Percentiles rank a stretch among this genome's conserved stretches.
These are phyloP conservation scores for Fusarium brachygibbosum DNA, from an alignment of 2,329 filamentous ascomycete species.

Conservation along the genomic window DNA sequence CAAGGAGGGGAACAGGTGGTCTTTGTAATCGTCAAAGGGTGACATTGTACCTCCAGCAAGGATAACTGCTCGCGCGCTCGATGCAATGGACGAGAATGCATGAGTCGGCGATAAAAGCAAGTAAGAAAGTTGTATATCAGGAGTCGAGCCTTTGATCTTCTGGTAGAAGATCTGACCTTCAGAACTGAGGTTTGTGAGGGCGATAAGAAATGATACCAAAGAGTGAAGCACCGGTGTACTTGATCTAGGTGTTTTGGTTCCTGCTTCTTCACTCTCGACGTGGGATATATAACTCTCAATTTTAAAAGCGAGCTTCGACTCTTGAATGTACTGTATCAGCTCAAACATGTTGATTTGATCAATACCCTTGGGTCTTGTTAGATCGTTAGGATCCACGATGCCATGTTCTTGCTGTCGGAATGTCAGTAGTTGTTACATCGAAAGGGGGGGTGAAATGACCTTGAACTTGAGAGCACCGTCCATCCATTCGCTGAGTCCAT, in stretches of 20 bases:
- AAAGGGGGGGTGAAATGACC: slow-evolving; percentile 52
- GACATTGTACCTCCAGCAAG: slow-evolving; percentile 98
- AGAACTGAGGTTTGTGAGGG: slow-evolving; percentile 86
- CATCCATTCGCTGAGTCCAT: slow-evolving; percentile 80
- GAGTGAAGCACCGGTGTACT: slow-evolving; percentile 67
- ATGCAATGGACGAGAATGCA: slow-evolving; percentile 89
- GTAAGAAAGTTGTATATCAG: slow-evolving; percentile 79
- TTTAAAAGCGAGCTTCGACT: slow-evolving; percentile 93
- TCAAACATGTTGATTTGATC: slow-evolving; percentile 97
- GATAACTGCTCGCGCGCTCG: slow-evolving; percentile 86
- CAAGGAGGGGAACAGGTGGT: slow-evolving; percentile 86
- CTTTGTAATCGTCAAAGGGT: slow-evolving; percentile 89
- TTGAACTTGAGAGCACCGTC: slow-evolving; percentile 64
- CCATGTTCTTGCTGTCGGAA: slow-evolving; percentile 65
- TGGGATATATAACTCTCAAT: slow-evolving; percentile 88
- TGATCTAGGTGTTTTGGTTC: slow-evolving; percentile 43
- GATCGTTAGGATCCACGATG: slow-evolving; percentile 75
- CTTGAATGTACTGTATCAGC: slow-evolving; percentile 86
- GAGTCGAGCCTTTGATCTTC: slow-evolving; percentile 54
- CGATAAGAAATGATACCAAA: slow-evolving; percentile 75
- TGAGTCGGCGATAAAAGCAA: slow-evolving; percentile 91
- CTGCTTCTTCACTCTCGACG: slow-evolving; percentile 63
- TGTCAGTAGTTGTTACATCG: neutral
- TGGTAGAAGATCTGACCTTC: slow-evolving; percentile 77
- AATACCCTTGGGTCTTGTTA: slow-evolving; percentile 86